Percentiles rank a stretch among this genome's conserved stretches.
Evolutionary conservation across 116 monocot genomes (phyloP).

Genomic region (Iris pallida): DNA sequence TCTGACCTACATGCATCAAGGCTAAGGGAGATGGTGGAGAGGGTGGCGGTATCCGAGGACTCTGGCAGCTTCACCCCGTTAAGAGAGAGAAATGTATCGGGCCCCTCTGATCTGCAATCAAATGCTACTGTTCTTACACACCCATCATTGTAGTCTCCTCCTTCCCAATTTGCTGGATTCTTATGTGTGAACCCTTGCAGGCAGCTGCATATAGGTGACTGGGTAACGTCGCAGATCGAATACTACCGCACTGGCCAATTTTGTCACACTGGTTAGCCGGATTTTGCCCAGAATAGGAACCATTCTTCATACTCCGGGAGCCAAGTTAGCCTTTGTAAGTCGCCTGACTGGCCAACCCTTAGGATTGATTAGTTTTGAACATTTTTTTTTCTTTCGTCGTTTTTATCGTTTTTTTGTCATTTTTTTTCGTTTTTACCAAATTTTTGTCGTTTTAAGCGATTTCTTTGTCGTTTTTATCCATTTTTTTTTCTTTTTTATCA

Average conservation of each 20-base stretch:
- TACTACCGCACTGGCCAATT: constrained; percentile 13
- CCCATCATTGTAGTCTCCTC: constrained; percentile 21
- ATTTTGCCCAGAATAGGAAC: constrained; percentile 3
- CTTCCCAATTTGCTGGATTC: constrained; percentile 6
- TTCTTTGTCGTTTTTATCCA: constrained; percentile 1
- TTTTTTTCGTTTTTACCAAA: too few species aligned
- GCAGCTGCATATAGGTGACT: constrained; percentile 16
- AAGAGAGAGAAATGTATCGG: constrained; percentile 23
- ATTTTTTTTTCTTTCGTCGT: too few species aligned
- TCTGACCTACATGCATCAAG: constrained; percentile 25
- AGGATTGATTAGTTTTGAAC: neutral
- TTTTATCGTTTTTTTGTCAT: too few species aligned
- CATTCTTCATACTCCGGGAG: neutral
- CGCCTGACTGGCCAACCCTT: neutral
- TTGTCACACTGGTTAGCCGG: constrained; percentile 24
- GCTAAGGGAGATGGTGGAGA: too few species aligned
- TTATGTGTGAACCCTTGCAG: constrained; percentile 20
- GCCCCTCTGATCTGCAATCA: constrained; percentile 20
- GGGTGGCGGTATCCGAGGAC: constrained; percentile 15
- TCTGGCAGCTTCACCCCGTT: constrained; percentile 36
- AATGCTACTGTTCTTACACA: constrained; percentile 24
- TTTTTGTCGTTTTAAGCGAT: too few species aligned
- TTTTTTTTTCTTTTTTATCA: too few species aligned
- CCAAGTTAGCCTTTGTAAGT: constrained; percentile 12
- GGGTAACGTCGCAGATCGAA: constrained; percentile 12